Evolutionary conservation across 2,329 filamentous ascomycete species (phyloP), one percentile per base, ranked within the genome.

Genomic region (Xylaria sp.): DNA sequence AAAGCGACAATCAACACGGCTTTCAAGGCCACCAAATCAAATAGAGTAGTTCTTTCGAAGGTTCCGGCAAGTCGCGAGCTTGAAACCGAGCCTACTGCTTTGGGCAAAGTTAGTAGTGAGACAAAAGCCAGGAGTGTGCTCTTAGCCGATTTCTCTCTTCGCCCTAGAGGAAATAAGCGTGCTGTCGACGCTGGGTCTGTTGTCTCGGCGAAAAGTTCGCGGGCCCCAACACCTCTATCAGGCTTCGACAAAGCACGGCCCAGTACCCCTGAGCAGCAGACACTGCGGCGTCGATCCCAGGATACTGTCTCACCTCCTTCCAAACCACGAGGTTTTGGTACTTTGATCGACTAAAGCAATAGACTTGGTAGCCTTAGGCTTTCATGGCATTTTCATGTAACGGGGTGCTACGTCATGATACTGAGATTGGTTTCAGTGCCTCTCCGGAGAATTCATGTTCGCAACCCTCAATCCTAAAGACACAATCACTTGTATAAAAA

Each of bases 21-120:
- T 2, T 74, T 75, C 65, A 74, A 74, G 67, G 66, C 72, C 40
- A 71, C 68, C 37, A 70, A 73, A 59, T 62, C 67, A 8, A 67
- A 63, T 15, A 31, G 60, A 15, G 45, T 38, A 11, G 52, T 43
- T 9, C 33, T 59, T 31, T 52, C 67, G n/a, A 75, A 74, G 54
- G 14, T 70, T 6, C 69, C 71, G 4, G 60, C 64, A 3, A 75
- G 75, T 61, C 70, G 72, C 38, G 52, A 56, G n/a, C 61, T 66
- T 33, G 69, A 71, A 21, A 46, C 49, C 17, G 68, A 70, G 51
- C 50, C 64, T 9, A 51, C 59, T 8, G 45, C 63, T 15, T 21
- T 57, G 7, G 62, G 59, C 28, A 43, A 63, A 2, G n/a, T n/a
- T n/a, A n/a, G n/a, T n/a, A n/a, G n/a, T n/a, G n/a, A n/a, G n/a